Evolutionary conservation across 768 basidiomycete genomes (phyloP).

Genomic region (Nidula microcarpa): DNA sequence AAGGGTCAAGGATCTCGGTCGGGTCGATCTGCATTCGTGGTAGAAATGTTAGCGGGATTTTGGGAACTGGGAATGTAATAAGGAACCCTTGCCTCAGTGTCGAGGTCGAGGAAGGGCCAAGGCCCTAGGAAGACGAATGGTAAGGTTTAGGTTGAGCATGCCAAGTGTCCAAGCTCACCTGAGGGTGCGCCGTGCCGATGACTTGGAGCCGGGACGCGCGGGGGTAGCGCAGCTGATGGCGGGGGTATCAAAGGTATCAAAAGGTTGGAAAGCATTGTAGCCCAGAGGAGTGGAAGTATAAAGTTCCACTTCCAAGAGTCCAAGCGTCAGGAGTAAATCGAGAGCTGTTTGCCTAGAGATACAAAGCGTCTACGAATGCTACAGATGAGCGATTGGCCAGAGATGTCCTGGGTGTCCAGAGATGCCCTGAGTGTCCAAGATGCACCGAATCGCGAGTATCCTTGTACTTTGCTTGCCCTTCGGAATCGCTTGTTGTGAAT

Average conservation of each 20-base stretch:
- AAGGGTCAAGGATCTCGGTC: conserved; percentile 15
- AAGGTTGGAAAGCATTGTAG: too few species aligned
- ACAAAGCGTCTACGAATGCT: too few species aligned
- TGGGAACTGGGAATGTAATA: background rate
- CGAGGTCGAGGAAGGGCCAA: conserved; percentile 34
- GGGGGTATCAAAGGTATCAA: background rate
- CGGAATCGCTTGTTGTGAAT: too few species aligned
- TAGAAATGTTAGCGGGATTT: background rate
- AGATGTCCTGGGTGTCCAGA: too few species aligned
- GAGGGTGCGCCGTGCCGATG: conserved; percentile 39
- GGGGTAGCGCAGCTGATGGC: conserved; percentile 10
- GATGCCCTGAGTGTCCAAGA: too few species aligned
- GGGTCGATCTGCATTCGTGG: conserved; percentile 17
- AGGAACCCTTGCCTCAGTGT: conserved; percentile 16
- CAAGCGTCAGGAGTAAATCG: too few species aligned
- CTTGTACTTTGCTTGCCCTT: too few species aligned
- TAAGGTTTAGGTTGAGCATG: background rate
- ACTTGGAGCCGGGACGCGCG: conserved; percentile 24
- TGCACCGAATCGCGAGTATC: too few species aligned
- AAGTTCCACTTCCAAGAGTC: too few species aligned
- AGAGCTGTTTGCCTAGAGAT: too few species aligned
- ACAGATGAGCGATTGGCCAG: too few species aligned
- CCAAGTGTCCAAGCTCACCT: conserved; percentile 20
- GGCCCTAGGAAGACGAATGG: conserved; percentile 17
- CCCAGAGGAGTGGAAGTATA: too few species aligned